phyloP scores from a whole-genome alignment of 305 asterid genomes.

The Solanum hybrid region DNA sequence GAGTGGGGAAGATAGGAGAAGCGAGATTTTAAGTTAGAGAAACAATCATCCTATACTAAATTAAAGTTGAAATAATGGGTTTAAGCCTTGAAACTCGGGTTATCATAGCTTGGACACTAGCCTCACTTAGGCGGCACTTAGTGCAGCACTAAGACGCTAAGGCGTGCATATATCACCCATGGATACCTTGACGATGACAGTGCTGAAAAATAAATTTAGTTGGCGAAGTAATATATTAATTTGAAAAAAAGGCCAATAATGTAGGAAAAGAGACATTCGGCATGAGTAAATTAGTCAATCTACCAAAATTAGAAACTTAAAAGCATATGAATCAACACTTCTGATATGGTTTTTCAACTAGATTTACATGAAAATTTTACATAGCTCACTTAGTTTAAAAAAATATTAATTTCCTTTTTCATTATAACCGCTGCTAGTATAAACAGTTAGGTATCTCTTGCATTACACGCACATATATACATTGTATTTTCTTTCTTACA shows the following conservation, averaged over 20 bases:
- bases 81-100: neutral
- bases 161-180: neutral
- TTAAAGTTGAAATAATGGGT: neutral
- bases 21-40: neutral
- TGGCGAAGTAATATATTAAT: neutral
- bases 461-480: neutral
- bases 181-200: neutral
- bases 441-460: neutral
- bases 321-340: neutral
- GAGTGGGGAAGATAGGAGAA: neutral
- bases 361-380: neutral
- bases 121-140: neutral
- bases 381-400: neutral
- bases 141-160: neutral
- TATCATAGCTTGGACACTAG: neutral
- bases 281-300: neutral
- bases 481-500: neutral
- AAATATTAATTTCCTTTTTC: neutral
- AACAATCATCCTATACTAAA: neutral
- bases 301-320: neutral
- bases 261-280: neutral
- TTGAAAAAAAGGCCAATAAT: neutral
- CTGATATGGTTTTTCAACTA: neutral
- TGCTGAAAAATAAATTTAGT: neutral
- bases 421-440: accelerated